A percentile compares a stretch with the other conserved stretches of the same genome.
phyloP scores from a whole-genome alignment of 2,329 filamentous ascomycete genomes.

The Aspergillus ruber region DNA sequence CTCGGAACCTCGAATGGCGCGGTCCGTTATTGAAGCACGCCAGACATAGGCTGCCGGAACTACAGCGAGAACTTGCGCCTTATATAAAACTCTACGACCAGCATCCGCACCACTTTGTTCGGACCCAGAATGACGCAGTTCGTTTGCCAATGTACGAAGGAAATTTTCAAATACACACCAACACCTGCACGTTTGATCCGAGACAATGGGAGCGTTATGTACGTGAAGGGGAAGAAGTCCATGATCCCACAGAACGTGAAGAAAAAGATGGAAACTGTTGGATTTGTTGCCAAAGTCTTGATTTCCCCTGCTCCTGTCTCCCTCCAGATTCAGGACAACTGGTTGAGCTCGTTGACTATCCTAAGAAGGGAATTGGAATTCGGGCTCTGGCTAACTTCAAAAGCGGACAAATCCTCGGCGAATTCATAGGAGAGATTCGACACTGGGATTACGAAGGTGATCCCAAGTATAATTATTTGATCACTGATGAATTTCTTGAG shows the following conservation, averaged over 20 bases:
- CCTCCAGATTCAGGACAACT: conserved; percentile 9
- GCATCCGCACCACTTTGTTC: conserved; percentile 11
- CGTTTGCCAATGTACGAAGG: conserved; percentile 5
- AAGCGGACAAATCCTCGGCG: conserved; percentile 16
- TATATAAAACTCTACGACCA: conserved; percentile 2
- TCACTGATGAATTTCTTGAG: neutral
- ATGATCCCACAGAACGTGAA: conserved; percentile 12
- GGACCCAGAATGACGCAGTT: conserved; percentile 1
- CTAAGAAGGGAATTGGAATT: conserved; percentile 23
- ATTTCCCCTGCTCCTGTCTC: neutral
- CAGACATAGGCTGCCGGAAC: conserved; percentile 1
- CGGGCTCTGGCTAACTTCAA: conserved; percentile 21
- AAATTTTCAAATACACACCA: conserved; percentile 11
- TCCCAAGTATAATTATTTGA: conserved; percentile 13
- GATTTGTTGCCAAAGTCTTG: conserved; percentile 7
- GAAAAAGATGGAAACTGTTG: conserved; percentile 11
- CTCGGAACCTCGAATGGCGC: conserved; percentile 20
- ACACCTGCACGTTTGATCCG: conserved; percentile 7
- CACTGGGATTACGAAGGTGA: conserved; percentile 5
- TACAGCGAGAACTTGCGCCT: conserved; percentile 2
- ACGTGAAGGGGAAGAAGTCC: neutral
- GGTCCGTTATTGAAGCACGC: conserved; percentile 8
- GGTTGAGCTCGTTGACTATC: conserved; percentile 26
- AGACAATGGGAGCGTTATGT: conserved; percentile 1
- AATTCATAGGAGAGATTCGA: conserved; percentile 20